These are phyloP conservation scores for Fomitiporia mediterranea DNA, from an alignment of 1,284 basidiomycete species.

Conservation along the genomic window DNA sequence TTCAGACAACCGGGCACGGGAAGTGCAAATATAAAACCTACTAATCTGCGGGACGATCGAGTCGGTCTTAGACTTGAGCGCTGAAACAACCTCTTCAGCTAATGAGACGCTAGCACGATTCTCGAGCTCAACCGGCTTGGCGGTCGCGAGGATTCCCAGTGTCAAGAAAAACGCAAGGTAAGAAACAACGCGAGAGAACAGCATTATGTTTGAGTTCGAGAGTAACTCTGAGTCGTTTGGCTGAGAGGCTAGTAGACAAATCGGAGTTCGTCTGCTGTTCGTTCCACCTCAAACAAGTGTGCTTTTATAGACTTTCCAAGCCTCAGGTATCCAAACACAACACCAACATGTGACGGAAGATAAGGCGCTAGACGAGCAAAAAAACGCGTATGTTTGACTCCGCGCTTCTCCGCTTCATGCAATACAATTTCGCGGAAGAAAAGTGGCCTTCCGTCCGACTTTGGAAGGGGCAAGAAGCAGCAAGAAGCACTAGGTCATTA, in stretches of 20 bases:
- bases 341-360: not conserved
- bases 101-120: conserved; percentile 9
- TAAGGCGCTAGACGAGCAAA: not conserved
- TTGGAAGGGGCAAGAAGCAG: not conserved
- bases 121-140: conserved; percentile 10
- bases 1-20: not conserved
- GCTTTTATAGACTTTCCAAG: not conserved
- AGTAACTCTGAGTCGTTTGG: not conserved
- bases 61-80: conserved; percentile 8
- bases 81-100: conserved; percentile 1
- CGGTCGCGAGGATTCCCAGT: conserved; percentile 10
- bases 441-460: not conserved
- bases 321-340: not conserved
- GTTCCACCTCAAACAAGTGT: not conserved
- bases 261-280: not conserved
- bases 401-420: not conserved
- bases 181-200: conserved; percentile 12
- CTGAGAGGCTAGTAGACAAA: not conserved
- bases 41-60: conserved; percentile 12
- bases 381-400: not conserved
- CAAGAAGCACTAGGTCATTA: conserved; percentile 1
- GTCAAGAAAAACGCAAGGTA: conserved; percentile 10
- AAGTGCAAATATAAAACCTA: not conserved
- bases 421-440: not conserved
- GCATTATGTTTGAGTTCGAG: conserved; percentile 7